Base-by-base conservation (phyloP, 176 grass and related monocot species). In the Metroxylon sagu region DNA sequence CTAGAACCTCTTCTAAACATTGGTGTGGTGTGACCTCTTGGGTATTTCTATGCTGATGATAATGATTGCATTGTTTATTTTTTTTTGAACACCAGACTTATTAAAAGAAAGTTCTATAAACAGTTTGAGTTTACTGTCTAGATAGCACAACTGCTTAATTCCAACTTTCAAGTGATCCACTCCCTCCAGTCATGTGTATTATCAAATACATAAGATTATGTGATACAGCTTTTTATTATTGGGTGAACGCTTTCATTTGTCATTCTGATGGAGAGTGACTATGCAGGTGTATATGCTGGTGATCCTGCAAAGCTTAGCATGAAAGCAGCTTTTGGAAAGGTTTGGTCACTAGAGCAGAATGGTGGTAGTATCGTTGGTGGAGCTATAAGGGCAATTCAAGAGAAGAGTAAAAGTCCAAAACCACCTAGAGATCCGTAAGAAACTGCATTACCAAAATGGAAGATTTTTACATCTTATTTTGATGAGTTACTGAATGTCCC, bases 281-380 rank as follows among this genome's bases (percentile, higher is more conserved):
- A 12, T 52, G 28, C 74, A 90, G 91, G 93, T 50, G 93, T 91
- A 6, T 91, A 97, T 78, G 93, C 93, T 26, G 87, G 93, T 60
- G 87, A 97, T 80, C 87, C 87, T 70, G 58, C 87, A 3, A 91
- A 85, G 66, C 87, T 97, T 61, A 91, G 87, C 54, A 91, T 97
- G 93, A 91, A 85, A 67, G 93, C 87, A 68, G 93, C 93, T 53
- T 97, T 97, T 68, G 93, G 87, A 62, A 97, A 85, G 62, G 84
- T 97, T 3, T 97, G 93, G 81, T 73, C 75, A 43, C 52, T 97
- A 19, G 92, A 97, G 73, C 68, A 91, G 56, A 73, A 69, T 69
- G 84, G 92, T 12, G 84, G 87, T 71, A 91, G 81, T 56, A 91
- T 91, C 71, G 88, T 97, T 80, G 81, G 92, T 64, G 92, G 87